Evolutionary conservation across 176 grass and related monocot species (phyloP).

Genomic region (Olyra latifolia): DNA sequence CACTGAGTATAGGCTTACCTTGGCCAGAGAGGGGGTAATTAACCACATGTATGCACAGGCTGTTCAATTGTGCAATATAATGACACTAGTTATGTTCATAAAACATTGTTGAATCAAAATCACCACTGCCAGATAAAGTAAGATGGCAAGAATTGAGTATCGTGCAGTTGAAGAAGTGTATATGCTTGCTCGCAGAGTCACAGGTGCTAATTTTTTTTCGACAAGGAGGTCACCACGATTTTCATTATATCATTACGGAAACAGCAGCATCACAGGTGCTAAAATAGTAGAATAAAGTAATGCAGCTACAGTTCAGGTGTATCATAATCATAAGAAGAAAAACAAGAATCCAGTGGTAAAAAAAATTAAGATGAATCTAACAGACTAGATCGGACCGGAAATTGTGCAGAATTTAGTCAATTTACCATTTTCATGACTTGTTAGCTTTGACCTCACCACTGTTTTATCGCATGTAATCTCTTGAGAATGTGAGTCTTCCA

Average conservation of each 20-base stretch:
- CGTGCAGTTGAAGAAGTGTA: not conserved
- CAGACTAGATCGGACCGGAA: not conserved
- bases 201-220: not conserved
- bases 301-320: not conserved
- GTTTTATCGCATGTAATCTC: constrained; percentile 27
- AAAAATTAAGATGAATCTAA: constrained; percentile 12
- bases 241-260: too few species aligned
- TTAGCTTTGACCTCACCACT: constrained; percentile 27
- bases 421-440: constrained; percentile 55
- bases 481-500: constrained; percentile 39
- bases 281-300: not conserved
- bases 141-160: not conserved
- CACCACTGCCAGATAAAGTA: not conserved
- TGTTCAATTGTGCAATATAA: not conserved
- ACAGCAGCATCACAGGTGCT: not conserved
- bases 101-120: not conserved
- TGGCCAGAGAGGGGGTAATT: not conserved
- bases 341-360: not conserved
- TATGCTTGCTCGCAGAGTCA: not conserved
- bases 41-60: not conserved
- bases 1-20: constrained; percentile 2
- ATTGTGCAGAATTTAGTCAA: constrained; percentile 1
- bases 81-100: not conserved
- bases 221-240: too few species aligned
- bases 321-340: constrained; percentile 10